Evolutionary conservation across 2,329 filamentous ascomycete species (phyloP).

Genomic region (Scopulariopsis brevicaulis): DNA sequence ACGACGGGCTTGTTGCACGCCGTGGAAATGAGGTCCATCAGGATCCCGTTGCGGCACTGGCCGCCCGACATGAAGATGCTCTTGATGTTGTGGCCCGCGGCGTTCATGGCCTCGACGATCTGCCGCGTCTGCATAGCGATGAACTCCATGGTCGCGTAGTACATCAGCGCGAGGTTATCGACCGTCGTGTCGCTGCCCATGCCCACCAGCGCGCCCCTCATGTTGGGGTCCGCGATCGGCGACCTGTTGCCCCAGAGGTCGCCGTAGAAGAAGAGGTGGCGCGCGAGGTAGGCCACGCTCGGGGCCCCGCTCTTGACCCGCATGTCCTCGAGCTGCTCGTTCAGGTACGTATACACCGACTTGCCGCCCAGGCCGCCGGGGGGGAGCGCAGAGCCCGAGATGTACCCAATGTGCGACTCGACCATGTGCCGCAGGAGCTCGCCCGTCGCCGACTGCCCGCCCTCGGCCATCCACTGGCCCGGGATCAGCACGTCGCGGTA

Average conservation of each 20-base stretch:
- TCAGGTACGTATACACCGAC: constrained; percentile 93
- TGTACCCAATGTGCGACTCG: constrained; percentile 86
- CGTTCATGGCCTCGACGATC: constrained; percentile 91
- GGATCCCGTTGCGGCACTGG: constrained; percentile 88
- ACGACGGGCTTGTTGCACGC: constrained; percentile 86
- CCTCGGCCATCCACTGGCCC: constrained; percentile 92
- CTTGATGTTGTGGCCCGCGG: constrained; percentile 71
- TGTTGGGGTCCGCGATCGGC: constrained; percentile 82
- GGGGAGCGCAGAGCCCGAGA: constrained; percentile 58
- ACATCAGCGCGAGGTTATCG: constrained; percentile 79
- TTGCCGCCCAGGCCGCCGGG: constrained; percentile 65
- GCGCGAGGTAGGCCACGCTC: constrained; percentile 71
- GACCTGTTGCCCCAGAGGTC: constrained; percentile 96
- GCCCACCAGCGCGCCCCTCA: constrained; percentile 84
- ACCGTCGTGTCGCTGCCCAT: constrained; percentile 78
- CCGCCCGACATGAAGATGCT: constrained; percentile 99
- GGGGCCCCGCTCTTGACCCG: constrained; percentile 58
- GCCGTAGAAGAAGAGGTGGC: constrained; percentile 97
- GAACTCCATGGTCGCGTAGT: constrained; percentile 96
- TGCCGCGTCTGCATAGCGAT: constrained; percentile 95
- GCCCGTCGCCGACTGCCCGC: constrained; percentile 91
- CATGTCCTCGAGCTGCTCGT: constrained; percentile 73
- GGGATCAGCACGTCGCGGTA: constrained; percentile 91
- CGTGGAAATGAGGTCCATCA: constrained; percentile 86
- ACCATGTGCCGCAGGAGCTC: constrained; percentile 90